A percentile compares a stretch with the other conserved stretches of the same genome.
phyloP scores from a whole-genome alignment of 108 stramenopile species.

The Thalassiosira profunda region DNA sequence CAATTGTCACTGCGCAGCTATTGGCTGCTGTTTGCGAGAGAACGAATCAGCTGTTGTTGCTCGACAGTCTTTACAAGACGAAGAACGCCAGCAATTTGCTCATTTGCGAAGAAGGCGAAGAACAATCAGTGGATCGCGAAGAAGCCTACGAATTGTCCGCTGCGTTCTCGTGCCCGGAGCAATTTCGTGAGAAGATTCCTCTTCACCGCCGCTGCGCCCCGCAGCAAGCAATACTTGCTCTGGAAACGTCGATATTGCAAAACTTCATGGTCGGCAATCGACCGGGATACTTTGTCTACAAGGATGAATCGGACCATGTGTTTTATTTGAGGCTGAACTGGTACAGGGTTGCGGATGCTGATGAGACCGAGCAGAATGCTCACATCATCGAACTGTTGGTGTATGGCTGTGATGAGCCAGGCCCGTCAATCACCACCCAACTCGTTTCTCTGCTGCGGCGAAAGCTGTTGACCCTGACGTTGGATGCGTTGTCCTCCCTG shows the following conservation, averaged over 20 bases:
- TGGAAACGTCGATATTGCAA: conserved; percentile 74
- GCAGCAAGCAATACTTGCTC: conserved; percentile 57
- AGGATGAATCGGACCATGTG: conserved; percentile 71
- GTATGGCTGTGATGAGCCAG: conserved; percentile 62
- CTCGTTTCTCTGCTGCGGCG: conserved; percentile 63
- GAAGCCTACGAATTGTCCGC: neutral
- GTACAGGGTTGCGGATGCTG: conserved; percentile 1
- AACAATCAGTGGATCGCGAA: neutral
- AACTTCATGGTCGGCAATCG: conserved; percentile 81
- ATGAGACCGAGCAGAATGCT: conserved; percentile 31
- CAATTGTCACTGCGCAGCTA: conserved; percentile 16
- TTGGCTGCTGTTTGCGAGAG: conserved; percentile 47
- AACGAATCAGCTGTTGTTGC: conserved; percentile 71
- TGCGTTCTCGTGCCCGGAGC: conserved; percentile 63
- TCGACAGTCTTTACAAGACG: conserved; percentile 68
- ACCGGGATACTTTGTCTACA: conserved; percentile 71
- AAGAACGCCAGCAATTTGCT: conserved; percentile 57
- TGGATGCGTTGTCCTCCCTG: conserved; percentile 67
- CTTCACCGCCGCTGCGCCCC: conserved; percentile 67
- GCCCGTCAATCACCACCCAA: conserved; percentile 70
- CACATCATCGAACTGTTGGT: conserved; percentile 65
- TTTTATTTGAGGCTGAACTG: conserved; percentile 75
- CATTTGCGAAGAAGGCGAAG: conserved; percentile 40
- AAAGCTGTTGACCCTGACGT: conserved; percentile 59
- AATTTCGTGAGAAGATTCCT: conserved; percentile 44